Evolutionary conservation across 805 yeast genomes (phyloP).

Genomic region (Saturnispora dispora): DNA sequence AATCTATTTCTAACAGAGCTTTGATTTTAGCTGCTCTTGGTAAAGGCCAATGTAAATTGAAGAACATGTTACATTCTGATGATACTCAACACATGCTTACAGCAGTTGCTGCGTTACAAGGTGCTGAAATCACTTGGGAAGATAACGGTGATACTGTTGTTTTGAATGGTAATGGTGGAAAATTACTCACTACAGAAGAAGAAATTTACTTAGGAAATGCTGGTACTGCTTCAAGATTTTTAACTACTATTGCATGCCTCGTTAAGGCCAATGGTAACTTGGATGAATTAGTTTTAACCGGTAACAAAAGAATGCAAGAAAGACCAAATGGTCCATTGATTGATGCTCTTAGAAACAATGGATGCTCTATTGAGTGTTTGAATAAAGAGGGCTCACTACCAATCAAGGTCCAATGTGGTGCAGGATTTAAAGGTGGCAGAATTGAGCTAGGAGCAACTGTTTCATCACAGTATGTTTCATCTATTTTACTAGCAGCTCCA

Average conservation of each 20-base stretch:
- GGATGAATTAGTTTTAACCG: constrained; percentile 62
- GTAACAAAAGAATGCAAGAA: constrained; percentile 95
- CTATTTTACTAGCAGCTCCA: constrained; percentile 95
- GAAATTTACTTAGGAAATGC: constrained; percentile 91
- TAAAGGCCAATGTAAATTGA: constrained; percentile 70
- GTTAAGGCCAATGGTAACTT: constrained; percentile 40
- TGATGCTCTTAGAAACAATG: constrained; percentile 78
- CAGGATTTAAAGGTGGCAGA: constrained; percentile 77
- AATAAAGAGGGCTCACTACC: constrained; percentile 82
- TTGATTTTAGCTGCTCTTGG: constrained; percentile 88
- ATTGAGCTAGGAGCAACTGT: constrained; percentile 93
- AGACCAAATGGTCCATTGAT: constrained; percentile 95
- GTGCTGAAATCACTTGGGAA: constrained; percentile 75
- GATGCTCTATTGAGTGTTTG: constrained; percentile 62
- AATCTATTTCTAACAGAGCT: constrained; percentile 94
- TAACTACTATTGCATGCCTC: constrained; percentile 86
- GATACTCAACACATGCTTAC: constrained; percentile 92
- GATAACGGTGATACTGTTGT: constrained; percentile 87
- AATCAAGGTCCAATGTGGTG: constrained; percentile 57
- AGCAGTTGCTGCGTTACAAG: constrained; percentile 71
- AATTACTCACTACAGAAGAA: constrained; percentile 50
- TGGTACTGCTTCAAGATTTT: constrained; percentile 94
- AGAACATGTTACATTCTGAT: constrained; percentile 87
- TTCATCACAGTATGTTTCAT: constrained; percentile 95
- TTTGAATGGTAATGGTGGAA: constrained; percentile 79